Evolutionary conservation across 2,329 filamentous ascomycete genomes (phyloP).

Genomic region (Aureobasidium sp.): DNA sequence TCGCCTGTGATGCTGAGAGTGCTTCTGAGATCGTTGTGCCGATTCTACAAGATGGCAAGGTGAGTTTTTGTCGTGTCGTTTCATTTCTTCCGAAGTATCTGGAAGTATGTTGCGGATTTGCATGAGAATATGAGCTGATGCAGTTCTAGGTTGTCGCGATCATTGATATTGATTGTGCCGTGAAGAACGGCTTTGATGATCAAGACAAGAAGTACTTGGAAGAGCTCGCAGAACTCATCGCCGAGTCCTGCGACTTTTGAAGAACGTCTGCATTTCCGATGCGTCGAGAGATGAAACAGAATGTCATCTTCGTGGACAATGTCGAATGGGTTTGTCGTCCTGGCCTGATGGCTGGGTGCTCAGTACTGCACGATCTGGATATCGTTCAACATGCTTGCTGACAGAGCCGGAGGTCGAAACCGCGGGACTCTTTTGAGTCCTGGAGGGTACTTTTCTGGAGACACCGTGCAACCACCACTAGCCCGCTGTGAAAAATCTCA

Average conservation of each 20-base stretch:
- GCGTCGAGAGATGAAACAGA: neutral
- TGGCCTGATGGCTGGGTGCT: neutral
- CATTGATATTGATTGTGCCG: slow-evolving; percentile 73
- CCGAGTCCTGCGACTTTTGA: slow-evolving; percentile 57
- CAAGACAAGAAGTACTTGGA: slow-evolving; percentile 62
- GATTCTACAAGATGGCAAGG: slow-evolving; percentile 48
- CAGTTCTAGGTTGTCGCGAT: slow-evolving; percentile 55
- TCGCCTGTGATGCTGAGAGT: slow-evolving; percentile 71
- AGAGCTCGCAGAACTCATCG: slow-evolving; percentile 55
- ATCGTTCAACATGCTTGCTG: neutral
- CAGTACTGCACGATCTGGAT: neutral
- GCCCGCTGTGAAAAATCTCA: neutral
- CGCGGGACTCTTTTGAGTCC: slow-evolving; percentile 1
- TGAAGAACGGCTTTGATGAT: slow-evolving; percentile 59
- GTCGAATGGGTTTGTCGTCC: neutral
- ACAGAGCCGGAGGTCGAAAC: neutral
- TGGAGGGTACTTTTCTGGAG: neutral
- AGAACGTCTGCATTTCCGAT: no score
- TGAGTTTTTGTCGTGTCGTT: slow-evolving; percentile 20
- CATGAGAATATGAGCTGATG: neutral
- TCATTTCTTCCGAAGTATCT: neutral
- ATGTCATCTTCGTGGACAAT: no score
- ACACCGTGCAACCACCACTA: neutral
- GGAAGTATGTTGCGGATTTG: no score
- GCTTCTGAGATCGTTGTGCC: slow-evolving; percentile 78